These are phyloP conservation scores for Triticum urartu DNA, from an alignment of 176 grass and related monocot genomes.

Conservation along the genomic window DNA sequence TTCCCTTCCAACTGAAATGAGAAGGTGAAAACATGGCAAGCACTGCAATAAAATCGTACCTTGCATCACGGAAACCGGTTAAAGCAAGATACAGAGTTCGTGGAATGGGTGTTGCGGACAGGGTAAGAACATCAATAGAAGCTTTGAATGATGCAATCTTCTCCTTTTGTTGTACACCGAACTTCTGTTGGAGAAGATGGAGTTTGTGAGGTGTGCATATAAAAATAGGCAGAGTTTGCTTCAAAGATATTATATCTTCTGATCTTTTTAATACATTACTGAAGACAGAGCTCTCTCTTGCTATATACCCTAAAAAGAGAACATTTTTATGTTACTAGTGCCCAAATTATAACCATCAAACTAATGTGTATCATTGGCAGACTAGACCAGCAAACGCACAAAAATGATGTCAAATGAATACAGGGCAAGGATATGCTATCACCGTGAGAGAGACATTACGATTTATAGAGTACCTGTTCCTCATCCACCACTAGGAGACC, in stretches of 20 bases:
- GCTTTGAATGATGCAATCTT: conserved; percentile 92
- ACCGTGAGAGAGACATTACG: background rate
- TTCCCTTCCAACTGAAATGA: background rate
- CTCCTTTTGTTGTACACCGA: conserved; percentile 98
- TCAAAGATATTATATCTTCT: too few relatives aligned
- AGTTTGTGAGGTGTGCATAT: conserved; percentile 22
- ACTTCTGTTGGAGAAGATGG: conserved; percentile 53
- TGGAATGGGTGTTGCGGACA: conserved; percentile 96
- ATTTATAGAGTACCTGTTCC: conserved; percentile 59
- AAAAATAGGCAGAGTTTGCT: background rate
- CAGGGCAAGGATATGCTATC: background rate
- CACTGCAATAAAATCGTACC: conserved; percentile 41
- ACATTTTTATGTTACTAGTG: background rate
- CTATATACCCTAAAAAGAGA: background rate
- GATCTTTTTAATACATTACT: background rate
- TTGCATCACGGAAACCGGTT: conserved; percentile 98
- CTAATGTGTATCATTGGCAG: background rate
- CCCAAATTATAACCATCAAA: conserved; percentile 9
- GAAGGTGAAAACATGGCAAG: background rate
- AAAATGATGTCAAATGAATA: conserved; percentile 18
- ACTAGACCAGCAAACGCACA: conserved; percentile 11
- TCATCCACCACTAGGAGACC: conserved; percentile 96
- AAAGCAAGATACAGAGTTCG: conserved; percentile 96
- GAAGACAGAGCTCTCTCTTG: background rate
- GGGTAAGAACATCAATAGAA: conserved; percentile 91